Percentiles rank a stretch among this genome's conserved stretches.
These are phyloP conservation scores for Yamadazyma friedrichii DNA, from an alignment of 1,139 yeast genomes.

Conservation along the genomic window DNA sequence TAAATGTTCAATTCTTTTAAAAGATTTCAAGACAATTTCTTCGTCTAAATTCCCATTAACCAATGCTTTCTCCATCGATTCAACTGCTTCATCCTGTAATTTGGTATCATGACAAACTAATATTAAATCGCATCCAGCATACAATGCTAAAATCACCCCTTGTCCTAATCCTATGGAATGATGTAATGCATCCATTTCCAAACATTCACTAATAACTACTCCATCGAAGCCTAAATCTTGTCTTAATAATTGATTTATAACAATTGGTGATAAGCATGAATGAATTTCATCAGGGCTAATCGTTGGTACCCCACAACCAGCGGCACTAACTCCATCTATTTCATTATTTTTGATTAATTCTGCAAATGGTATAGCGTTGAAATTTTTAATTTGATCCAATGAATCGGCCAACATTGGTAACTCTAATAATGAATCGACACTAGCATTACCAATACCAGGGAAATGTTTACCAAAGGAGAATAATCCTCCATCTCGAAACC, in stretches of 20 bases:
- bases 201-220: slow-evolving; percentile 61
- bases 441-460: slow-evolving; percentile 66
- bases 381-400: slow-evolving; percentile 51
- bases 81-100: slow-evolving; percentile 61
- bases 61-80: slow-evolving; percentile 53
- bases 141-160: slow-evolving; percentile 60
- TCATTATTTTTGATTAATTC: slow-evolving; percentile 46
- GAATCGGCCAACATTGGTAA: slow-evolving; percentile 61
- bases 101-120: slow-evolving; percentile 59
- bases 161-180: slow-evolving; percentile 66
- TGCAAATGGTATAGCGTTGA: slow-evolving; percentile 54
- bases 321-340: slow-evolving; percentile 59
- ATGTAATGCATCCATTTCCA: slow-evolving; percentile 64
- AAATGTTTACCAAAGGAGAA: slow-evolving; percentile 63
- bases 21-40: slow-evolving; percentile 41
- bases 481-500: slow-evolving; percentile 56
- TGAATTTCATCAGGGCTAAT: slow-evolving; percentile 61
- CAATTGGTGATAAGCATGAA: slow-evolving; percentile 61
- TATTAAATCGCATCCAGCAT: slow-evolving; percentile 67
- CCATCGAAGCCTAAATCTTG: slow-evolving; percentile 56
- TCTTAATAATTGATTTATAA: slow-evolving; percentile 53
- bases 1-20: slow-evolving; percentile 44
- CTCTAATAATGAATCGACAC: slow-evolving; percentile 57
- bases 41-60: slow-evolving; percentile 50
- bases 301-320: slow-evolving; percentile 71